A percentile compares a stretch with the other conserved stretches of the same genome.
Conservation (phyloP, 257 asterid genomes). For the Sherardia arvensis region DNA sequence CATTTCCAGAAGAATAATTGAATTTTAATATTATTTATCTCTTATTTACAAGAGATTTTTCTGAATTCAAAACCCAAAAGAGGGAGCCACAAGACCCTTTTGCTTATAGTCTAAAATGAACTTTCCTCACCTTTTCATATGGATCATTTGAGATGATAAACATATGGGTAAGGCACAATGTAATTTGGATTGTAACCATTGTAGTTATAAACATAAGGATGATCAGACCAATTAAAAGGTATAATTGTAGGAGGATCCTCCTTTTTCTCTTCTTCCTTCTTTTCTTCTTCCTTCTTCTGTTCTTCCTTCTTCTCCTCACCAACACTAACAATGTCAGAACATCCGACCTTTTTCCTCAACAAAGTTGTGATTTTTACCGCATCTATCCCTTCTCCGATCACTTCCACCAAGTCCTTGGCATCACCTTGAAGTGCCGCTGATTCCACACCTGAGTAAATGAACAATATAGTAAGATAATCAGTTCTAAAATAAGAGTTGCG, state of each 20-base stretch:
- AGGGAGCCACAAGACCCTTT: background rate
- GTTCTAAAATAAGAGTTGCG: background rate
- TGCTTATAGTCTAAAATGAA: too few relatives aligned
- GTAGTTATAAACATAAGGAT: background rate
- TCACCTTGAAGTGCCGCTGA: conserved; percentile 35
- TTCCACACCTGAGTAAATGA: conserved; percentile 25
- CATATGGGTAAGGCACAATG: background rate
- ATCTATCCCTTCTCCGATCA: conserved; percentile 53
- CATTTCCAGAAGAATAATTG: too few relatives aligned
- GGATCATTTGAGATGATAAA: too few relatives aligned
- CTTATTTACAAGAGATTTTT: too few relatives aligned
- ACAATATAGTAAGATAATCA: background rate
- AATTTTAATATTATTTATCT: too few relatives aligned
- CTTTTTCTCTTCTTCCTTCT: background rate
- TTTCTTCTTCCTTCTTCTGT: conserved; percentile 25
- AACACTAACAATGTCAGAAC: conserved; percentile 38
- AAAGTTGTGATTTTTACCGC: conserved; percentile 31
- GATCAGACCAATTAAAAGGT: too few relatives aligned
- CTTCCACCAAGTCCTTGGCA: conserved; percentile 34
- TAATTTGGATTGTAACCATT: background rate
- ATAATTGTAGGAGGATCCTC: background rate
- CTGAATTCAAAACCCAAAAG: background rate
- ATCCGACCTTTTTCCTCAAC: conserved; percentile 45
- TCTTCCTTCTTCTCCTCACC: conserved; percentile 11
- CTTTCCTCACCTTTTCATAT: background rate